A percentile compares a stretch with the other conserved stretches of the same genome.
Conservation (phyloP, 2,329 filamentous ascomycete species). For the Aspergillus pseudotamarii region DNA sequence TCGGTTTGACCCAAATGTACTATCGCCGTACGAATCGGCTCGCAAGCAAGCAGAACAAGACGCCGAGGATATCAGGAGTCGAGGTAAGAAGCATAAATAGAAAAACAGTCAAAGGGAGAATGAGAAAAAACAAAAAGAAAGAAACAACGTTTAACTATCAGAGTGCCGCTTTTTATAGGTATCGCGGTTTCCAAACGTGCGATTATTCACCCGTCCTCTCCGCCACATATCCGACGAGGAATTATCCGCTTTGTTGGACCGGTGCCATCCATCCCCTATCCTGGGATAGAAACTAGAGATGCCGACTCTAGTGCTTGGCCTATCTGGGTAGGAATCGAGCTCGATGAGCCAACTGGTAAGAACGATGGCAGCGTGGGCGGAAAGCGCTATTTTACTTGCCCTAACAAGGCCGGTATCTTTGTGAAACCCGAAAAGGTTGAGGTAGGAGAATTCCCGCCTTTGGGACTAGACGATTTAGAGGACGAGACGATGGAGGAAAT, state of each 20-base stretch:
- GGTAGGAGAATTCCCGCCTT: constrained; percentile 60
- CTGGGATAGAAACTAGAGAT: constrained; percentile 30
- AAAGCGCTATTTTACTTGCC: constrained; percentile 59
- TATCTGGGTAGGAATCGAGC: constrained; percentile 60
- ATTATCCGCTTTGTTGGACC: constrained; percentile 47
- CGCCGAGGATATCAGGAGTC: constrained; percentile 63
- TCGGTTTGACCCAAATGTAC: constrained; percentile 86
- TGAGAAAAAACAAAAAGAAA: too few relatives aligned
- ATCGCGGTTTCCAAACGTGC: constrained; percentile 49
- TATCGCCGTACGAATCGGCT: constrained; percentile 72
- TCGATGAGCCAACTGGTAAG: constrained; percentile 68
- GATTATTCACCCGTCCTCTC: constrained; percentile 46
- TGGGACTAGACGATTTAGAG: constrained; percentile 55
- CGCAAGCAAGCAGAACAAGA: constrained; percentile 65
- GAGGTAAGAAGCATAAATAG: constrained; percentile 54
- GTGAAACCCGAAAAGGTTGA: constrained; percentile 65
- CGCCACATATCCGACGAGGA: constrained; percentile 47
- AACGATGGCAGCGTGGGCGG: constrained; percentile 61
- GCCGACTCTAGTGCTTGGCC: constrained; percentile 29
- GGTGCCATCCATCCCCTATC: constrained; percentile 42
- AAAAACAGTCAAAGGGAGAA: neutral
- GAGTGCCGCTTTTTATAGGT: constrained; percentile 28
- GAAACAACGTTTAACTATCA: neutral
- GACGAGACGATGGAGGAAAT: constrained; percentile 59
- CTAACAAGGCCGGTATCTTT: constrained; percentile 60